These are phyloP conservation scores for Trichoderma breve DNA, from an alignment of 2,329 filamentous ascomycete species.

Conservation along the genomic window DNA sequence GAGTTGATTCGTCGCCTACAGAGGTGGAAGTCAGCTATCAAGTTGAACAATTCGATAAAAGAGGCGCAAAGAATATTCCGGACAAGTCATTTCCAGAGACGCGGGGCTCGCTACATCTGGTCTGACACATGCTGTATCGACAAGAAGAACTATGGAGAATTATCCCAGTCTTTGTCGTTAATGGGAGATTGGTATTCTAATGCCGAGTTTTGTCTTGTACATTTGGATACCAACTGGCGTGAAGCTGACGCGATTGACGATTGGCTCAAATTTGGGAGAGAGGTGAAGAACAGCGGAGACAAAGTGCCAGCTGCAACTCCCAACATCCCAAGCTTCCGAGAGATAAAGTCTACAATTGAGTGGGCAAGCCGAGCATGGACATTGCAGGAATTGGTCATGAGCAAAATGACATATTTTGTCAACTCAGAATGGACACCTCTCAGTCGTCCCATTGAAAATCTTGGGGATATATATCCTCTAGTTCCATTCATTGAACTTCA, in stretches of 20 bases:
- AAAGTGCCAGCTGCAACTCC: neutral
- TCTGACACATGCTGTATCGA: neutral
- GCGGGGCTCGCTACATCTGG: neutral
- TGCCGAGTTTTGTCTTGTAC: neutral
- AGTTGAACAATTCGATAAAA: neutral
- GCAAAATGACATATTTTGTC: slow-evolving; percentile 13
- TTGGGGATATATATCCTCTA: neutral
- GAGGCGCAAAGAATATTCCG: slow-evolving; percentile 3
- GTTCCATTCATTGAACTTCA: slow-evolving; percentile 13
- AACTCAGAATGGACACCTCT: slow-evolving; percentile 13
- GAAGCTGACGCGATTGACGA: neutral
- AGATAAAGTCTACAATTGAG: neutral
- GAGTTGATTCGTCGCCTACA: neutral
- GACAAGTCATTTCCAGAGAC: neutral
- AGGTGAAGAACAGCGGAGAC: neutral
- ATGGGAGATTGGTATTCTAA: slow-evolving; percentile 6
- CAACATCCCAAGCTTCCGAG: neutral
- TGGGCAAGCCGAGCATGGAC: slow-evolving; percentile 16
- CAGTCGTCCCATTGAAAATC: slow-evolving; percentile 6
- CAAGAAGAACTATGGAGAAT: neutral
- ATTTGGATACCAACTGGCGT: neutral
- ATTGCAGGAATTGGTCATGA: slow-evolving; percentile 18
- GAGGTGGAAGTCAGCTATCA: slow-evolving; percentile 13
- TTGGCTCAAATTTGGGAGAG: neutral
- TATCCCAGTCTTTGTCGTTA: neutral